These are phyloP conservation scores for Coprinopsis sp. DNA, from an alignment of 768 basidiomycete genomes.

Conservation along the genomic window DNA sequence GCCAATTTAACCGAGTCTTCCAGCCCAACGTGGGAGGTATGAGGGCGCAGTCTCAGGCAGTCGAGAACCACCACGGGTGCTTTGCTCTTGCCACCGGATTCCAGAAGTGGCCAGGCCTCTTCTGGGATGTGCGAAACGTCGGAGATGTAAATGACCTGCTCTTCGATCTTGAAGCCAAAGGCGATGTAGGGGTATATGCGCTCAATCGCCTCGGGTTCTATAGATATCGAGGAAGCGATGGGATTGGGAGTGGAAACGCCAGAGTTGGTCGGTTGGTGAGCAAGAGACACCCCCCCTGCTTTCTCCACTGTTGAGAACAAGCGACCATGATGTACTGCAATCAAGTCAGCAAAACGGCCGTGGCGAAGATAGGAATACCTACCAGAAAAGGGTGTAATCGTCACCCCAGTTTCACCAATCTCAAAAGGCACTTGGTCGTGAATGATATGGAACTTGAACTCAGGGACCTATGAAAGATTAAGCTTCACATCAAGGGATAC, in stretches of 20 bases:
- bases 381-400: slow-evolving; percentile 66
- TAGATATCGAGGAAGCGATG: too few species aligned
- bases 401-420: slow-evolving; percentile 58
- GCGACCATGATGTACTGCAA: slow-evolving; percentile 69
- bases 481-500: background rate
- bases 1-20: slow-evolving; percentile 53
- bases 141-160: slow-evolving; percentile 69
- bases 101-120: slow-evolving; percentile 55
- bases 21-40: slow-evolving; percentile 82
- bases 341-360: background rate
- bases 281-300: too few species aligned
- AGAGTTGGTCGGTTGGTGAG: too few species aligned
- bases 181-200: slow-evolving; percentile 57
- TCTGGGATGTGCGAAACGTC: slow-evolving; percentile 82
- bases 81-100: slow-evolving; percentile 15
- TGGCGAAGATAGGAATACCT: slow-evolving; percentile 13
- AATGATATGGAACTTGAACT: slow-evolving; percentile 80
- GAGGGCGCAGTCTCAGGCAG: slow-evolving; percentile 59
- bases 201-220: too few species aligned
- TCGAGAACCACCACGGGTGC: slow-evolving; percentile 66
- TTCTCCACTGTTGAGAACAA: slow-evolving; percentile 56
- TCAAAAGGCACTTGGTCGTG: slow-evolving; percentile 64
- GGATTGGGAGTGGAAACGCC: too few species aligned
- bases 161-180: slow-evolving; percentile 66
- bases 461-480: slow-evolving; percentile 54